Conservation (phyloP, 805 yeast species). For the Candida arabinofermentans region DNA sequence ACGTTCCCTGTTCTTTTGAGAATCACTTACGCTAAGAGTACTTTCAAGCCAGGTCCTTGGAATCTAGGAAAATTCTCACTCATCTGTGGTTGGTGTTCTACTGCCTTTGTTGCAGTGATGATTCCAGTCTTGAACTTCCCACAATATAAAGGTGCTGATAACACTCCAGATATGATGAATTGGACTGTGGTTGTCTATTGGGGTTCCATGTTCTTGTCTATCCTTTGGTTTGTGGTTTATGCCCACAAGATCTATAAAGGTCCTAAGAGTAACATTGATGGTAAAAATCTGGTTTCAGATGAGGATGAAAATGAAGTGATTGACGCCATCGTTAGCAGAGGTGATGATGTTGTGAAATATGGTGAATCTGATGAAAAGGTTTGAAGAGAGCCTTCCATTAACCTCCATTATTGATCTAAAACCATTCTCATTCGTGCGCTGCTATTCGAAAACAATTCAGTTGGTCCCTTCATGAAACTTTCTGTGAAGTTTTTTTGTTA, state of each 20-base stretch:
- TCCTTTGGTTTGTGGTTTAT: slow-evolving; percentile 43
- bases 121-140: slow-evolving; percentile 60
- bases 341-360: background rate
- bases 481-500: too few species aligned
- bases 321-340: slow-evolving; percentile 11
- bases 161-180: slow-evolving; percentile 43
- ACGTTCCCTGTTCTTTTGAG: slow-evolving; percentile 57
- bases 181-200: slow-evolving; percentile 61
- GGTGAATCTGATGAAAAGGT: background rate
- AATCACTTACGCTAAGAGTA: slow-evolving; percentile 47
- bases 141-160: slow-evolving; percentile 32
- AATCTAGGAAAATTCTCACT: slow-evolving; percentile 48
- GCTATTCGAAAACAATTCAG: too few species aligned
- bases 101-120: slow-evolving; percentile 49
- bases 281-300: slow-evolving; percentile 35
- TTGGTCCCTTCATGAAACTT: too few species aligned
- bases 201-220: slow-evolving; percentile 50
- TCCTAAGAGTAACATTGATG: slow-evolving; percentile 29
- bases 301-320: slow-evolving; percentile 34
- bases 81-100: slow-evolving; percentile 43
- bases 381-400: background rate
- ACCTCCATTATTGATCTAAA: background rate
- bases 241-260: slow-evolving; percentile 61
- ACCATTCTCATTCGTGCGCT: background rate
- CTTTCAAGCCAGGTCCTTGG: slow-evolving; percentile 63